Percentiles rank a stretch among this genome's conserved stretches.
Conservation (phyloP, 164 flowering plant genomes). For the Umbellularia californica region DNA sequence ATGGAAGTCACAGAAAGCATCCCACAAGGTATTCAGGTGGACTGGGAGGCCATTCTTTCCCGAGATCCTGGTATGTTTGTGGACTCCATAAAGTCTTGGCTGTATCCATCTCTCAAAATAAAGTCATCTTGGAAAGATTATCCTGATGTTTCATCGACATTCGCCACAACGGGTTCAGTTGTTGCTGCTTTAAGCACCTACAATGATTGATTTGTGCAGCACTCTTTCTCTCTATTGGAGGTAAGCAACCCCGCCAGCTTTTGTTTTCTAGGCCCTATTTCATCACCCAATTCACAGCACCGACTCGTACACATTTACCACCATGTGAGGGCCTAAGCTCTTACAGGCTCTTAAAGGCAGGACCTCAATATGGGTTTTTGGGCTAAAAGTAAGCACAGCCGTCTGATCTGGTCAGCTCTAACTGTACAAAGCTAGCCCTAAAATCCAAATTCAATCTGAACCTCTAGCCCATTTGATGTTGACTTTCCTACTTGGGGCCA, state of each 20-base stretch:
- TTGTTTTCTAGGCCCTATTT: too few species aligned
- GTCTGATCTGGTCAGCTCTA: too few species aligned
- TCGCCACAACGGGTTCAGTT: slow-evolving; percentile 72
- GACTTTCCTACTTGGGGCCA: too few species aligned
- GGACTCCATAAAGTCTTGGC: slow-evolving; percentile 73
- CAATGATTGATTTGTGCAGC: slow-evolving; percentile 21
- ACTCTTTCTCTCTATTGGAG: background rate
- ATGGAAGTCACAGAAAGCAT: slow-evolving; percentile 83
- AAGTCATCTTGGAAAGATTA: slow-evolving; percentile 75
- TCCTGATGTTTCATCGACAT: slow-evolving; percentile 72
- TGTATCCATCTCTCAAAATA: slow-evolving; percentile 70
- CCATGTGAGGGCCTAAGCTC: too few species aligned
- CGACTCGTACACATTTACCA: too few species aligned
- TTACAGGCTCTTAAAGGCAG: too few species aligned
- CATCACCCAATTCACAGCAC: too few species aligned
- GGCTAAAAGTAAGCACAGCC: too few species aligned
- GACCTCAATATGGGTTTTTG: too few species aligned
- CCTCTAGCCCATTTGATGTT: too few species aligned
- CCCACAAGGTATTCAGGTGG: slow-evolving; percentile 80
- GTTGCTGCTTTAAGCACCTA: slow-evolving; percentile 80
- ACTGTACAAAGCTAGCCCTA: too few species aligned
- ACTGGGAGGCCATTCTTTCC: slow-evolving; percentile 92
- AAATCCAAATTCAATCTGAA: too few species aligned
- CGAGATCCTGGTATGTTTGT: slow-evolving; percentile 52
- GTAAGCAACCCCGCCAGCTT: background rate